Conservation (phyloP, 2,329 filamentous ascomycete species). For the Penicillium sp. region DNA sequence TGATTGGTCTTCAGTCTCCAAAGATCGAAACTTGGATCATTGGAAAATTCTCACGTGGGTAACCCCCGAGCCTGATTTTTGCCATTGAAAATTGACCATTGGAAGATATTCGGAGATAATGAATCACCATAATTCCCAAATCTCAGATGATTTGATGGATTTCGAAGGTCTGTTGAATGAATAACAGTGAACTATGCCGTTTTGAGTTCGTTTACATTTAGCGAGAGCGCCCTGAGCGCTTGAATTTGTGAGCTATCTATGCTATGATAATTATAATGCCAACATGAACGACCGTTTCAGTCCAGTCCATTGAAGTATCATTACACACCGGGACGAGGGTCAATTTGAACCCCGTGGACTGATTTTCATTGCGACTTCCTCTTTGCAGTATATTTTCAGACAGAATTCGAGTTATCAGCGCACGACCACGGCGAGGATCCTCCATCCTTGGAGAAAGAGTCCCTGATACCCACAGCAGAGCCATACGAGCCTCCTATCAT, state of each 20-base stretch:
- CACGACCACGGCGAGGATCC: not conserved
- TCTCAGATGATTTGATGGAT: not conserved
- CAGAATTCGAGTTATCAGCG: not conserved
- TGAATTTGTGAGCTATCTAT: not conserved
- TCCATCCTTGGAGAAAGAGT: not conserved
- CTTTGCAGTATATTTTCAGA: not conserved
- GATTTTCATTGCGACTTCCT: not conserved
- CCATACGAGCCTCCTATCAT: not conserved
- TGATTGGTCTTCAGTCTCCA: constrained; percentile 99
- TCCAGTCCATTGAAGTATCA: not conserved
- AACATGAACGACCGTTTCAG: not conserved
- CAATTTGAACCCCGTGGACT: not conserved
- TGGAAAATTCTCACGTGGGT: constrained; percentile 98
- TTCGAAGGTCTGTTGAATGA: not conserved
- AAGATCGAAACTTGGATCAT: constrained; percentile 90
- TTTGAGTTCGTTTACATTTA: not conserved
- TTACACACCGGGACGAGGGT: not conserved
- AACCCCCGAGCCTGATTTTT: not conserved
- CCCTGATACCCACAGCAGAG: not conserved
- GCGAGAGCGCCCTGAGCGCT: not conserved
- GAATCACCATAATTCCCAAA: not conserved
- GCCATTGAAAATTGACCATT: not conserved
- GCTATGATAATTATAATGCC: not conserved
- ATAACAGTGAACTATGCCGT: not conserved
- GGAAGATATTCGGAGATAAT: not conserved